Evolutionary conservation across 2,329 filamentous ascomycete species (phyloP).

Genomic region (Arthrobotrys sphaeroides): DNA sequence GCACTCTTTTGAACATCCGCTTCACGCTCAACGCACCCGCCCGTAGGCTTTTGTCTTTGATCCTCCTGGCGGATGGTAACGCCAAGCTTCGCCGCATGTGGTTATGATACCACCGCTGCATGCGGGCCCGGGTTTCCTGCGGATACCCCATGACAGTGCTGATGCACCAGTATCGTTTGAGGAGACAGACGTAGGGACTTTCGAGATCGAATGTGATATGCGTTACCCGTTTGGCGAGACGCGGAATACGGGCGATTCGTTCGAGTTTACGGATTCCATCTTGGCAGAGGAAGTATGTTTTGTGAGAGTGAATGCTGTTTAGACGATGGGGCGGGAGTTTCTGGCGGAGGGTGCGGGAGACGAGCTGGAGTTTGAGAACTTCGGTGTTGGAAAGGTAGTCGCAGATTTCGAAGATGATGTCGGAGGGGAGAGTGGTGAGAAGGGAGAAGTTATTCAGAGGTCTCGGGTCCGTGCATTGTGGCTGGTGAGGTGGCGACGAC

Average conservation of each 20-base stretch:
- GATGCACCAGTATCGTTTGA: slow-evolving; percentile 49
- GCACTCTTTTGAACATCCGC: slow-evolving; percentile 2
- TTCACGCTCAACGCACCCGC: neutral
- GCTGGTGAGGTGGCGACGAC: slow-evolving; percentile 7
- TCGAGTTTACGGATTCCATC: slow-evolving; percentile 41
- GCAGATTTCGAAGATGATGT: slow-evolving; percentile 43
- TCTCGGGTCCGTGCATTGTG: neutral
- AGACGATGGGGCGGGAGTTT: slow-evolving; percentile 20
- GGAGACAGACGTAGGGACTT: slow-evolving; percentile 38
- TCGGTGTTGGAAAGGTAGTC: slow-evolving; percentile 38
- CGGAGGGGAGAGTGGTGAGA: slow-evolving; percentile 17
- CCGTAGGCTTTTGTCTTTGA: neutral
- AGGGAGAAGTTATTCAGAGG: neutral
- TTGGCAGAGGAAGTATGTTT: slow-evolving; percentile 48
- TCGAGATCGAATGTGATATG: slow-evolving; percentile 43
- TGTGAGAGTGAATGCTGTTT: slow-evolving; percentile 26
- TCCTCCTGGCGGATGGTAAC: neutral
- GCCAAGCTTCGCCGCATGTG: slow-evolving; percentile 25
- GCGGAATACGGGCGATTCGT: slow-evolving; percentile 21
- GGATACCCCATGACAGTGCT: slow-evolving; percentile 41
- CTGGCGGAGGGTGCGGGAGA: slow-evolving; percentile 15
- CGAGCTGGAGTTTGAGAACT: slow-evolving; percentile 34
- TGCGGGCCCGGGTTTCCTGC: slow-evolving; percentile 26
- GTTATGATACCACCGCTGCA: slow-evolving; percentile 46
- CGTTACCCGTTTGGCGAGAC: slow-evolving; percentile 26